Evolutionary conservation across 2,329 filamentous ascomycete species (phyloP), one percentile per base, ranked within the genome.

Genomic region (Tolypocladium tundrense): DNA sequence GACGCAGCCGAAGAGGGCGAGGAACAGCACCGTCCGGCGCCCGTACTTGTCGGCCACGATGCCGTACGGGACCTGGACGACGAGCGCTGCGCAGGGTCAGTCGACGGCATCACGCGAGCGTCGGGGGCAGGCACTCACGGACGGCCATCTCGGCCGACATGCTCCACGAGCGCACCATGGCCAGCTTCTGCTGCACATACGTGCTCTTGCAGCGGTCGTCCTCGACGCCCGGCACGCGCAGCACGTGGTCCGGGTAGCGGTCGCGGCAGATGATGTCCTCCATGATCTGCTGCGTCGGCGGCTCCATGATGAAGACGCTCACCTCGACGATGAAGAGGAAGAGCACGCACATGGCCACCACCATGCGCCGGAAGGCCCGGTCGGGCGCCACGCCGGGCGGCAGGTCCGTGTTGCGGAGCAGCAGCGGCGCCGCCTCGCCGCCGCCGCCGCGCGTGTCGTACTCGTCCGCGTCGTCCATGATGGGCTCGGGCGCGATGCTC

Each of bases 251-350:
- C 6, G 77, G 75, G 61, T 77, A 79, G 60, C 77, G 73, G 19
- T 72, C 64, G 31, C 77, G 76, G 66, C 82, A 85, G 51, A 82
- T 75, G 52, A 83, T 75, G 55, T 75, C 72, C 65, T 85, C 82
- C 61, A 79, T 74, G 55, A 84, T 73, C 56, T 78, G 76, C 54
- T 75, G 78, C 51, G 69, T 65, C 0, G 81, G 78, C 4, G 79
- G 72, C 24, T 57, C 72, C 61, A 67, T 71, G 57, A 69, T 65
- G 58, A 64, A 70, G 13, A 73, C 64, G 59, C 73, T 75, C 14
- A 78, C 68, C 54, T 77, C 75, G 55, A 77, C 61, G 48, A 80
- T 61, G 55, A 80, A 69, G 45, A 81, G 61, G 31, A 74, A 69
- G 2, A 77, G 19, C 50, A 74, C 61, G 58, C 69, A 69, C 63